These are phyloP conservation scores for Beauveria scarabaeidicola DNA, from an alignment of 2,329 filamentous ascomycete genomes.

Conservation along the genomic window DNA sequence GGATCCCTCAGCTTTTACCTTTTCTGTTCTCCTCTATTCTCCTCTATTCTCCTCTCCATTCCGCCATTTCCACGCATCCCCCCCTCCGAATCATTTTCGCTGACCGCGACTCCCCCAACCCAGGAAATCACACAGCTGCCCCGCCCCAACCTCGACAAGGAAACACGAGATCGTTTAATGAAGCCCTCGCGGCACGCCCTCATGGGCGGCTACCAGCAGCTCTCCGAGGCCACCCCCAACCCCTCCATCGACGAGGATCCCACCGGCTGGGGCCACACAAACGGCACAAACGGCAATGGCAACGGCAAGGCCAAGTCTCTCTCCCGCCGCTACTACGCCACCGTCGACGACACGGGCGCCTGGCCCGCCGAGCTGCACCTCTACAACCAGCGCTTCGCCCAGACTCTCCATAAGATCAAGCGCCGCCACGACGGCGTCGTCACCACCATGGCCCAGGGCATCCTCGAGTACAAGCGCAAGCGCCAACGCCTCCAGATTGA, in stretches of 20 bases:
- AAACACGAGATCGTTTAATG: conserved; percentile 72
- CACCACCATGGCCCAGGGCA: conserved; percentile 95
- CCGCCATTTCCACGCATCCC: too few species aligned
- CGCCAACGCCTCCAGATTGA: conserved; percentile 97
- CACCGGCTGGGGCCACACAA: conserved; percentile 43
- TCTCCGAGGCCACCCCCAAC: conserved; percentile 80
- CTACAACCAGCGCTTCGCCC: conserved; percentile 86
- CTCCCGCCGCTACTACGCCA: conserved; percentile 69
- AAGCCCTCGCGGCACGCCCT: conserved; percentile 50
- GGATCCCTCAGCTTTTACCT: background rate
- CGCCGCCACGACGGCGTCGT: conserved; percentile 93
- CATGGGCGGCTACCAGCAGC: conserved; percentile 50
- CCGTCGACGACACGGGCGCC: conserved; percentile 76
- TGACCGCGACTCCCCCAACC: conserved; percentile 7
- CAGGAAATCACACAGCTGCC: conserved; percentile 87
- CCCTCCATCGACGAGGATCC: conserved; percentile 84
- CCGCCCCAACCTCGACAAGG: conserved; percentile 64
- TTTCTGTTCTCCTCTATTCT: background rate
- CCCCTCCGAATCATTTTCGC: background rate
- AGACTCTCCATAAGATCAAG: conserved; percentile 89
- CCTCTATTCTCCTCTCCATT: background rate
- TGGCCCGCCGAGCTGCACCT: conserved; percentile 93
- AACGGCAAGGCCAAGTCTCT: conserved; percentile 39
- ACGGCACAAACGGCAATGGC: conserved; percentile 36
- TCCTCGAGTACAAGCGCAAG: conserved; percentile 94